Evolutionary conservation across 495 filamentous ascomycete species (phyloP), one percentile per base, ranked within the genome.

Genomic region (Talaromyces thailandensis): DNA sequence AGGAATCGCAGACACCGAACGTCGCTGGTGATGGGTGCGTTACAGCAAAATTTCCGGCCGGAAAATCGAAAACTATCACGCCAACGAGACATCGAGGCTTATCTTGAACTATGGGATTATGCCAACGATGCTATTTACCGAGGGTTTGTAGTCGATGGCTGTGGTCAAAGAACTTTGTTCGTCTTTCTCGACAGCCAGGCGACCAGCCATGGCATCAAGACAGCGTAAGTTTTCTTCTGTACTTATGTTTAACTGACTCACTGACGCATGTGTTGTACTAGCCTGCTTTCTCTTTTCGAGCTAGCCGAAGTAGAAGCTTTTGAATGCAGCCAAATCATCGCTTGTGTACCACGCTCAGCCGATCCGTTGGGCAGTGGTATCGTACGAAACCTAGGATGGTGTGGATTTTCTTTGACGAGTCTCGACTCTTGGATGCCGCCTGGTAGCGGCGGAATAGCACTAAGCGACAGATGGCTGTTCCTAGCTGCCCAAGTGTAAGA

Each of bases 91-190:
- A 78, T 86, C 61, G 75, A 71, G 64, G 73, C 69, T 66, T 88
- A 83, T 80, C 70, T 96, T 64, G 92, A 96, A 71, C 82, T 96
- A 32, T 93, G 89, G 88, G 92, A 97, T 74, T 97, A 96, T 70
- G 82, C 83, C 32, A 86, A 88, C 62, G 92, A 90, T 63, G 82
- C 83, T 43, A 88, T 86, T 69, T 95, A 96, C 75, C 83, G 91
- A 60, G 92, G 89, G 37, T 96, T 96, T 65, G 83, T 95, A 51
- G 81, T 83, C 25, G 86, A 79, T 40, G 70, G 76, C 61, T 76
- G 75, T 62, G 84, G 81, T 24, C 82, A 90, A 73, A 89, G 81
- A 73, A 86, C 86, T 18, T 73, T 97, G 66, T 95, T 96, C 74
- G 83, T 92, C 64, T 97, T 97, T 80, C 91, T 97, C 72, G 88